Base-by-base conservation (phyloP, 164 flowering plant species). In the Houttuynia cordata region DNA sequence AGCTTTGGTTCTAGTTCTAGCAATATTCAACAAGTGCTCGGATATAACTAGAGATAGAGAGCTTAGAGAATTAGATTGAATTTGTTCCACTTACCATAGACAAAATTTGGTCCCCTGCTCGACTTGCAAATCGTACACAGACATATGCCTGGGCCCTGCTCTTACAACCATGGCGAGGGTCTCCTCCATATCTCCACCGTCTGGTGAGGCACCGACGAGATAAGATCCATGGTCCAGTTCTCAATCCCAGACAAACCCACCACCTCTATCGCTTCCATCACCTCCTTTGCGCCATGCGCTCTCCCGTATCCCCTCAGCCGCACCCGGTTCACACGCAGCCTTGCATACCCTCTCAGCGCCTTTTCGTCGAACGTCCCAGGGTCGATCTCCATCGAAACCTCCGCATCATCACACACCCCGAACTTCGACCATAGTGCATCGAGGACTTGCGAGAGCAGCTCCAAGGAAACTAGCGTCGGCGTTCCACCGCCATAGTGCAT, bases 381-480 rank as follows among this genome's bases (percentile, higher is more conserved):
- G 67, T 90, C 99, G 91, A 93, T 88, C 60, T 91, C 97, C 74
- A 90, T 93, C 1, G 94, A 88, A 53, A 93, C 75, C 64, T 93
- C 97, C 55, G 86, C 89, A 73, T 74, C 66, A 24, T 34, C 57
- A 70, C 70, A 51, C 72, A 87, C 24, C 60, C 96, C 96, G 51
- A 85, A 88, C 60, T 80, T 93, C 50, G 51, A 59, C 12, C 74
- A 76, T 78, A 93, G 60, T 0, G 74, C 52, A 8, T 85, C 84
- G 39, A 93, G 60, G 39, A 93, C 70, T 15, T 64, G 60, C 0
- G 74, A 64, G 24, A 93, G 85, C 6, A 90, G 81, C 75, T 53
- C 71, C 2, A 97, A 92, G 4, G 97, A 90, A 42, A 90, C 96
- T 0, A 93, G 82, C 24, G 99, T 88, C 23, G 97, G 97, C 22